Evolutionary conservation across 2,329 filamentous ascomycete species (phyloP).

Genomic region (Talaromyces albobiverticillius): DNA sequence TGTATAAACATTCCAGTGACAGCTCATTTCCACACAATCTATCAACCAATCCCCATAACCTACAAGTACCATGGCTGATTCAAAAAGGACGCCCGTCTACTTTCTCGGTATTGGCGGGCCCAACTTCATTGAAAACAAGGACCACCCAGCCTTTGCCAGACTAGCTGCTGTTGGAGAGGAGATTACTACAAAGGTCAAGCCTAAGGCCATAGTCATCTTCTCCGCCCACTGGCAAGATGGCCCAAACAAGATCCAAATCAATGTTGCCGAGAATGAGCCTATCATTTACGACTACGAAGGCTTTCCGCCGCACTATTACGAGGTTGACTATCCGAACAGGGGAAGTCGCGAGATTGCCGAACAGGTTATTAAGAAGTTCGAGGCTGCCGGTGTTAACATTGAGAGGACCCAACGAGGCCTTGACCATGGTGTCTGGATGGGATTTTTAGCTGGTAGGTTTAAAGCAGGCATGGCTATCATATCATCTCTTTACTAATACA

Average conservation of each 20-base stretch:
- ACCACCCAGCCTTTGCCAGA: slow-evolving; percentile 65
- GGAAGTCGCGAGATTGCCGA: slow-evolving; percentile 61
- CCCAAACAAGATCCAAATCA: slow-evolving; percentile 59
- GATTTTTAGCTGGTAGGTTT: slow-evolving; percentile 56
- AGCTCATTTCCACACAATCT: too few relatives aligned
- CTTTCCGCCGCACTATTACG: slow-evolving; percentile 68
- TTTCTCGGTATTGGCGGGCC: slow-evolving; percentile 51
- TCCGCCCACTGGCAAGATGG: slow-evolving; percentile 72
- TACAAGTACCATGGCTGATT: too few relatives aligned
- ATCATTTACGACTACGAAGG: slow-evolving; percentile 75
- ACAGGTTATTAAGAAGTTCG: slow-evolving; percentile 56
- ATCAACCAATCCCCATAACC: too few relatives aligned
- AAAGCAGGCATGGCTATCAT: slow-evolving; percentile 5
- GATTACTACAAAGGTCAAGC: slow-evolving; percentile 67
- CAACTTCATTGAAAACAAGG: slow-evolving; percentile 10
- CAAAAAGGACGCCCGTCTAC: slow-evolving; percentile 47
- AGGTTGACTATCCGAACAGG: slow-evolving; percentile 63
- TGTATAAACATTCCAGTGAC: too few relatives aligned
- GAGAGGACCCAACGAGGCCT: slow-evolving; percentile 62
- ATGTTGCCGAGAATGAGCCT: slow-evolving; percentile 61
- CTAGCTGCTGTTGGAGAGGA: slow-evolving; percentile 65
- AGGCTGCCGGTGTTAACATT: slow-evolving; percentile 57
- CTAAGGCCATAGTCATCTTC: slow-evolving; percentile 70
- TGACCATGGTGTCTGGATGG: slow-evolving; percentile 73
- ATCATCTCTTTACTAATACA: neutral